phyloP scores from a whole-genome alignment of 495 filamentous ascomycete genomes.

The Trypethelium eluteriae region DNA sequence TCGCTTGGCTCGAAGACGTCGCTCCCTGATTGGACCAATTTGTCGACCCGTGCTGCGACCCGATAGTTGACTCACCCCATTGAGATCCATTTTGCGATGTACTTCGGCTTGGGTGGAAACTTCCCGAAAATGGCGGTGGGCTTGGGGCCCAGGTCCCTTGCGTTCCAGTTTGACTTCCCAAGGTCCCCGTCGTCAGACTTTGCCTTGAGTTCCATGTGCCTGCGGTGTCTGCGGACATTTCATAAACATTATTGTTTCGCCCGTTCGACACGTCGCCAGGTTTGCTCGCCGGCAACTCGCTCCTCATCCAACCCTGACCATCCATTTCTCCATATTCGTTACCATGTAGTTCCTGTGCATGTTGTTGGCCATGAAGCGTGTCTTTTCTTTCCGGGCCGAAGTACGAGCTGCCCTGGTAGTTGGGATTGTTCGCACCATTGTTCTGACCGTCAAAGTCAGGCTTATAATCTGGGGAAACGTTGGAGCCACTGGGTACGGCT shows the following conservation, averaged over 20 bases:
- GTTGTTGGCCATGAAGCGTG: neutral
- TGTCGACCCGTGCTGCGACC: neutral
- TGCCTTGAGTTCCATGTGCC: neutral
- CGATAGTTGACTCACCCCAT: neutral
- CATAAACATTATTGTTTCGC: neutral
- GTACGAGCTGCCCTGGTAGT: neutral
- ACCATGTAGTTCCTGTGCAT: neutral
- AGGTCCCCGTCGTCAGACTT: neutral
- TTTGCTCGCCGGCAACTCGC: neutral
- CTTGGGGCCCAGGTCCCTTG: neutral
- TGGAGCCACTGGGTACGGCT: neutral
- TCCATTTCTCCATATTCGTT: constrained; percentile 7
- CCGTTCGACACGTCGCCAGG: neutral
- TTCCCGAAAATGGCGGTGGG: neutral
- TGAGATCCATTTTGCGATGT: neutral
- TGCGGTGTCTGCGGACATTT: neutral
- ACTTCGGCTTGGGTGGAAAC: neutral
- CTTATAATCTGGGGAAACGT: neutral
- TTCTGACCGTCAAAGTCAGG: neutral
- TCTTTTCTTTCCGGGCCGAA: neutral
- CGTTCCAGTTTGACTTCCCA: neutral
- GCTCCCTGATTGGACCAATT: neutral
- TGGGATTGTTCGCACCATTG: neutral
- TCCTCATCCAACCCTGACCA: neutral
- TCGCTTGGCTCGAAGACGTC: neutral